Evolutionary conservation across 2,329 filamentous ascomycete genomes (phyloP).

Genomic region (Fusarium bulbicola): DNA sequence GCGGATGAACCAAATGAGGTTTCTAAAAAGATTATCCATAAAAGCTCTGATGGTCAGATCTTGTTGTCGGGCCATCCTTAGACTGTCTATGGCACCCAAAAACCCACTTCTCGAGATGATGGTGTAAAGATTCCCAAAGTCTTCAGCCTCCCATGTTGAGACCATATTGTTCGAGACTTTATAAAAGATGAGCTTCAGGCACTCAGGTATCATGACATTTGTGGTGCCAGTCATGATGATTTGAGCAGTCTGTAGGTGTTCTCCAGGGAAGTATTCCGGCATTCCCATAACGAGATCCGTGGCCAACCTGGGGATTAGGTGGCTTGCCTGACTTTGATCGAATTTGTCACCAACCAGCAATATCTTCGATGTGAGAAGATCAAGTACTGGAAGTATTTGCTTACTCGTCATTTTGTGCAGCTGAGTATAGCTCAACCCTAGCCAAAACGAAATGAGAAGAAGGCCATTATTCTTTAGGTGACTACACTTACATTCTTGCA

Average conservation of each 20-base stretch:
- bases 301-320: not conserved
- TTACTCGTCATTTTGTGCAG: rapidly evolving
- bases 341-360: rapidly evolving
- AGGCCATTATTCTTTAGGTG: rapidly evolving
- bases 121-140: not conserved
- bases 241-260: not conserved
- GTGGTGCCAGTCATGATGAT: rapidly evolving
- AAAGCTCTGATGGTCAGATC: not conserved
- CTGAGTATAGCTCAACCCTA: not conserved
- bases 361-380: not conserved
- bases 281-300: rapidly evolving
- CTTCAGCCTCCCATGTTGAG: rapidly evolving
- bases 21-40: not conserved
- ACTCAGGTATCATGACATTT: rapidly evolving
- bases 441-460: rapidly evolving
- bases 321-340: rapidly evolving
- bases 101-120: rapidly evolving
- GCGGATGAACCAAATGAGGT: rapidly evolving
- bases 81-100: rapidly evolving
- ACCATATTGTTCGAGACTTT: rapidly evolving
- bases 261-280: not conserved
- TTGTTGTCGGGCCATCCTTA: not conserved
- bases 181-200: not conserved
- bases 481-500: rapidly evolving
- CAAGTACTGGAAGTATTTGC: rapidly evolving